Percentiles rank a stretch among this genome's conserved stretches.
Conservation (phyloP, 2,329 filamentous ascomycete genomes). For the Fusarium multiceps region DNA sequence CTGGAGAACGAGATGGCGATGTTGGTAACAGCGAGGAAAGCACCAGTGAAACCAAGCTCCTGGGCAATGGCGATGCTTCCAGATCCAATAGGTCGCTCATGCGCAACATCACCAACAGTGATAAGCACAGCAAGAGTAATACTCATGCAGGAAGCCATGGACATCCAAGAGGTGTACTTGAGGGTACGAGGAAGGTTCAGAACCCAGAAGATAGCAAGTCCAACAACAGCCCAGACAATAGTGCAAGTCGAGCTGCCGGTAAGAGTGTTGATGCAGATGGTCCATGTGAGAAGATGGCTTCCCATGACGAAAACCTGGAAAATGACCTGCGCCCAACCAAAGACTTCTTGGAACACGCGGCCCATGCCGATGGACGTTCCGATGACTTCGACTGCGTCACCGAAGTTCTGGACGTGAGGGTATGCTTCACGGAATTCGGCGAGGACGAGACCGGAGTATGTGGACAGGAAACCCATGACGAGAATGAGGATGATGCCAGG, state of each 20-base stretch:
- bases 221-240: conserved; percentile 71
- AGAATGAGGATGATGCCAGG: conserved; percentile 80
- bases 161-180: conserved; percentile 70
- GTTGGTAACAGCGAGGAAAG: conserved; percentile 69
- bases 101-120: conserved; percentile 71
- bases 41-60: conserved; percentile 61
- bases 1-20: conserved; percentile 74
- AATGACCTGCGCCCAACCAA: conserved; percentile 68
- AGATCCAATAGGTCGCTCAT: conserved; percentile 54
- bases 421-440: conserved; percentile 79
- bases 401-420: conserved; percentile 74
- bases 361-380: conserved; percentile 60
- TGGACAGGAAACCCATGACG: conserved; percentile 73
- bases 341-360: conserved; percentile 65
- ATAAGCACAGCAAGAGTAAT: conserved; percentile 72
- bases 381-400: conserved; percentile 72
- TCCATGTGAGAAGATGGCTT: conserved; percentile 75
- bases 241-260: conserved; percentile 70
- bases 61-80: conserved; percentile 49
- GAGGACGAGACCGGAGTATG: conserved; percentile 64
- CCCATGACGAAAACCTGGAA: conserved; percentile 77
- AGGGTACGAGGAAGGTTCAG: conserved; percentile 71
- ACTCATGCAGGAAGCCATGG: conserved; percentile 70
- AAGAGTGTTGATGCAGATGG: conserved; percentile 73
- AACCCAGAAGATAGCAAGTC: conserved; percentile 67